A percentile compares a stretch with the other conserved stretches of the same genome.
Evolutionary conservation across 768 basidiomycete genomes (phyloP).

Genomic region (Clavulina sp.): DNA sequence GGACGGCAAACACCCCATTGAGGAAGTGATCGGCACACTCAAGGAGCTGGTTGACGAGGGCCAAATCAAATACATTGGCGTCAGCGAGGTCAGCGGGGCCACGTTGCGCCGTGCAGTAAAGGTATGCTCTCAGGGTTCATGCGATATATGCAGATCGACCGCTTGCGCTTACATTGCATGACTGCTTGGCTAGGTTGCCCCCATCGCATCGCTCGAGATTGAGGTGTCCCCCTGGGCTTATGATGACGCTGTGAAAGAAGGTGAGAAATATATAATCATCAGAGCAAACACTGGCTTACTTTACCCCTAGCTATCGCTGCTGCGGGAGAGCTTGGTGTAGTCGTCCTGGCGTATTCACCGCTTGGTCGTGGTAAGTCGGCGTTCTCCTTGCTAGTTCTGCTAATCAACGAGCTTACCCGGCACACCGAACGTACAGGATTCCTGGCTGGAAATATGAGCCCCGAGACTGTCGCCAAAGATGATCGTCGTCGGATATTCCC

Average conservation of each 20-base stretch:
- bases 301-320: slow-evolving; percentile 17
- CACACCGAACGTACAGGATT: too few species aligned
- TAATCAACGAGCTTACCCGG: too few species aligned
- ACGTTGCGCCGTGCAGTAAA: slow-evolving; percentile 26
- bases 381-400: too few species aligned
- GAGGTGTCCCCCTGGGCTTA: slow-evolving; percentile 22
- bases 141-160: too few species aligned
- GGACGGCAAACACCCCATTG: slow-evolving; percentile 27
- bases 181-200: slow-evolving; percentile 15
- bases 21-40: slow-evolving; percentile 28
- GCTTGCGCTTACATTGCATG: background rate
- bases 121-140: too few species aligned
- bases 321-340: slow-evolving; percentile 21
- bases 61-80: slow-evolving; percentile 39
- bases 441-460: slow-evolving; percentile 33
- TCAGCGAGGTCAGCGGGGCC: slow-evolving; percentile 35
- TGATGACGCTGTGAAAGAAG: slow-evolving; percentile 16
- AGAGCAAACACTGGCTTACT: too few species aligned
- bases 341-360: slow-evolving; percentile 22
- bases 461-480: slow-evolving; percentile 19
- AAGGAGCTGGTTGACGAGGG: slow-evolving; percentile 33
- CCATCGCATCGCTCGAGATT: slow-evolving; percentile 23
- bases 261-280: too few species aligned
- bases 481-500: slow-evolving; percentile 17
- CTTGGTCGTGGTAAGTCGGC: slow-evolving; percentile 19